Evolutionary conservation across 306 rosid species (phyloP).

Genomic region (Quercus variabilis): DNA sequence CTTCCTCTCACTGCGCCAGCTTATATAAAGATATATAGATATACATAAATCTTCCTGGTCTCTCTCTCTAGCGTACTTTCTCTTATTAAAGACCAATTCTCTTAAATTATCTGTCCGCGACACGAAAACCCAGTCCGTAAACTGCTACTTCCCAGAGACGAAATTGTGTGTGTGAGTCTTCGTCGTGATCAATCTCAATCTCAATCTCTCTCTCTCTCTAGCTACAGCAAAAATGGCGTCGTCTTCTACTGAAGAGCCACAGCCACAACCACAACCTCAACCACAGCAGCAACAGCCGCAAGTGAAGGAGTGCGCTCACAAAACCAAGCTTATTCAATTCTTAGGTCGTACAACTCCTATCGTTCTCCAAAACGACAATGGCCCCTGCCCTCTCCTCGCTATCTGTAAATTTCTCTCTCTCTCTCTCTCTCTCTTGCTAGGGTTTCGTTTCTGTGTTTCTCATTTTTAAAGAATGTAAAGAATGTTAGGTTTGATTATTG

Average conservation of each 20-base stretch:
- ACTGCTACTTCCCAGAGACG: no score
- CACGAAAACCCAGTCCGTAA: no score
- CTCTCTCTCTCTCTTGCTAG: conserved; percentile 13
- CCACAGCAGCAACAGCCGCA: conserved; percentile 5
- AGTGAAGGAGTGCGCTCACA: conserved; percentile 67
- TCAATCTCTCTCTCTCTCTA: no score
- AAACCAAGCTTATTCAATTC: conserved; percentile 82
- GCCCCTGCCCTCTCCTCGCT: conserved; percentile 99
- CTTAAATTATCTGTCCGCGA: no score
- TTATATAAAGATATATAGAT: no score
- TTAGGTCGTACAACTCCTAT: conserved; percentile 88
- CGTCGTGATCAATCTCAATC: no score
- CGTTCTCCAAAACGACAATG: conserved; percentile 96
- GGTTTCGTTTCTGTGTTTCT: conserved; percentile 23
- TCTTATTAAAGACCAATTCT: no score
- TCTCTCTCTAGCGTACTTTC: no score
- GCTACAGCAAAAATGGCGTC: conserved; percentile 45
- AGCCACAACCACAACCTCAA: conserved; percentile 4
- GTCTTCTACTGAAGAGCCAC: conserved; percentile 34
- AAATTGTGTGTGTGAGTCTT: no score
- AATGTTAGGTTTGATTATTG: neutral
- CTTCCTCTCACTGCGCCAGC: no score
- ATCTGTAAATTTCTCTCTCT: conserved; percentile 53
- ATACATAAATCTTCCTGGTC: no score
- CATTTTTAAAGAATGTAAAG: neutral